A percentile compares a stretch with the other conserved stretches of the same genome.
These are phyloP conservation scores for Tetradesmus lagerheimii DNA, from an alignment of 139 green algal genomes.

Conservation along the genomic window DNA sequence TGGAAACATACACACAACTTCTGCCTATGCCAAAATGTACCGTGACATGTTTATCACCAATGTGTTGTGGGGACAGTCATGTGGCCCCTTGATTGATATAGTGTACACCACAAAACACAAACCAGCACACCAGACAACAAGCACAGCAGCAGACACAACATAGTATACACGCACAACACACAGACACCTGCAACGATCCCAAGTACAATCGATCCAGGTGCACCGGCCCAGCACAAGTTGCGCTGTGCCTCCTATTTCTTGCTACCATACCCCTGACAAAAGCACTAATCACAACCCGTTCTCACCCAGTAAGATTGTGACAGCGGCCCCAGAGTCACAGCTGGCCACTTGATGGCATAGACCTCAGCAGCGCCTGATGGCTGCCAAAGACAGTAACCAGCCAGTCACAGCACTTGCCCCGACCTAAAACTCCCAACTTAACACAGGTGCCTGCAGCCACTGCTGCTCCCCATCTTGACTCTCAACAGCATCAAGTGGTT, in stretches of 20 bases:
- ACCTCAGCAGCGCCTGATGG: no score
- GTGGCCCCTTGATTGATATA: background rate
- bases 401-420: background rate
- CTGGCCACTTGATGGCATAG: background rate
- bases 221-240: background rate
- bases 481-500: background rate
- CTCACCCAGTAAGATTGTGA: no score
- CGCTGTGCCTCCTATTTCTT: background rate
- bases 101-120: background rate
- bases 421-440: background rate
- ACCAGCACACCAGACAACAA: background rate
- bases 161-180: background rate
- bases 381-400: background rate
- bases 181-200: background rate
- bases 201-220: background rate
- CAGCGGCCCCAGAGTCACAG: background rate
- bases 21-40: background rate
- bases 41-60: background rate
- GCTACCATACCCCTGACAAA: background rate
- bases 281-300: background rate
- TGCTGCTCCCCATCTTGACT: constrained; percentile 1
- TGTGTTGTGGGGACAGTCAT: background rate
- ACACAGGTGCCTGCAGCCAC: constrained; percentile 32
- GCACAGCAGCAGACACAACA: background rate
- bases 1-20: no score